A percentile compares a stretch with the other conserved stretches of the same genome.
Conservation (phyloP, 495 filamentous ascomycete species). For the Chaetomidium leptoderma region DNA sequence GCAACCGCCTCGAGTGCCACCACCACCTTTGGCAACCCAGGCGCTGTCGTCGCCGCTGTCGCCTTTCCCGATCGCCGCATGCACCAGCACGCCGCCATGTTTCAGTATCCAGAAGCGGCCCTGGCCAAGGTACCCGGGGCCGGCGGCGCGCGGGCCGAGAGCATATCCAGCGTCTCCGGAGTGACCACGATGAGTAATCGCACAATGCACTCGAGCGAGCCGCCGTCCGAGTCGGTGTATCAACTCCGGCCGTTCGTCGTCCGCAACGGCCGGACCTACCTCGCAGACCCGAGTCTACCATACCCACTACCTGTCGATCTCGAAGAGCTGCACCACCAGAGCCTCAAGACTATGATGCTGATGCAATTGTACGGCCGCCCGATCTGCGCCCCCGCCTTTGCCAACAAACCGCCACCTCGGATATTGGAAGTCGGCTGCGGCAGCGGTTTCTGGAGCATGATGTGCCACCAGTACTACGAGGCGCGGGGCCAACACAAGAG, state of each 20-base stretch:
- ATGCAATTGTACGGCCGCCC: slow-evolving; percentile 75
- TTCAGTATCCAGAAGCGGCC: slow-evolving; percentile 28
- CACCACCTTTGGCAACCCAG: neutral
- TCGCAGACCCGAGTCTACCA: slow-evolving; percentile 65
- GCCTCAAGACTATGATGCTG: slow-evolving; percentile 73
- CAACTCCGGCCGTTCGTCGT: slow-evolving; percentile 60
- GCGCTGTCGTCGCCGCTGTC: slow-evolving; percentile 8
- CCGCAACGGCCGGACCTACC: slow-evolving; percentile 73
- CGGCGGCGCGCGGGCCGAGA: slow-evolving; percentile 35
- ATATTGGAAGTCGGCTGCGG: slow-evolving; percentile 88
- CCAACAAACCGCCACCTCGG: slow-evolving; percentile 62
- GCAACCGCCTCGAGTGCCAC: slow-evolving; percentile 14
- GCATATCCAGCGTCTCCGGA: slow-evolving; percentile 37
- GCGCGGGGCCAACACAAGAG: slow-evolving; percentile 50
- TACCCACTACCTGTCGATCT: slow-evolving; percentile 90
- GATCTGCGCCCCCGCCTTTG: slow-evolving; percentile 65
- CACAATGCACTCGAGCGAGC: slow-evolving; percentile 37
- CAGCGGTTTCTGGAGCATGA: slow-evolving; percentile 81
- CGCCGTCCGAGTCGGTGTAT: slow-evolving; percentile 26
- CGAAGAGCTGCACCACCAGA: slow-evolving; percentile 81
- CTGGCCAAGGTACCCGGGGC: slow-evolving; percentile 20
- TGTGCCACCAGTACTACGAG: slow-evolving; percentile 72
- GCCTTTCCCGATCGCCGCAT: slow-evolving; percentile 26
- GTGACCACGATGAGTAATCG: slow-evolving; percentile 34
- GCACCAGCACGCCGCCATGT: slow-evolving; percentile 39